phyloP scores from a whole-genome alignment of 805 yeast genomes.

The Kuraishia molischiana region DNA sequence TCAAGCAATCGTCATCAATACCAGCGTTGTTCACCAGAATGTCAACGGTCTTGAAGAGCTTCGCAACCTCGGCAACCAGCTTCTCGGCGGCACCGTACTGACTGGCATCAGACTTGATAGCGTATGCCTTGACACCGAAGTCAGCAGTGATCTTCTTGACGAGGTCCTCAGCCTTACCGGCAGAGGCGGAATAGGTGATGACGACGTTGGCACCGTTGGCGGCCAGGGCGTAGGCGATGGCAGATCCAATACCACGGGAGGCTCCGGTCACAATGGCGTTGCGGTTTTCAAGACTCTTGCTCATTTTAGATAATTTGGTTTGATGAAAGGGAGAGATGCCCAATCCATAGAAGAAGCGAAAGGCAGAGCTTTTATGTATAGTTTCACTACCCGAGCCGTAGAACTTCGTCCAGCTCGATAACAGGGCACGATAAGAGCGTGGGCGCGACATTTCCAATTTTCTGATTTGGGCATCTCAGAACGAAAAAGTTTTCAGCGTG shows the following conservation, averaged over 20 bases:
- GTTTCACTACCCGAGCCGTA: neutral
- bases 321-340: neutral
- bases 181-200: constrained; percentile 6
- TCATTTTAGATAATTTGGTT: neutral
- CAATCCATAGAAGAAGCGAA: neutral
- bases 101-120: constrained; percentile 6
- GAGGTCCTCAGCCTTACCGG: constrained; percentile 4
- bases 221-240: constrained; percentile 9
- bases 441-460: neutral
- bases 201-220: constrained; percentile 10
- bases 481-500: neutral
- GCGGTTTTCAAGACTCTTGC: constrained; percentile 1
- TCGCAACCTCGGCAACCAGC: constrained; percentile 5
- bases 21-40: constrained; percentile 13
- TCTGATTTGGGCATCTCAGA: neutral
- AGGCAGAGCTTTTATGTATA: neutral
- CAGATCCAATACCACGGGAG: constrained; percentile 11
- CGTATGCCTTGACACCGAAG: constrained; percentile 5
- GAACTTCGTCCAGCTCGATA: neutral
- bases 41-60: constrained; percentile 7
- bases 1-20: constrained; percentile 5
- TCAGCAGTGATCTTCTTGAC: constrained; percentile 2
- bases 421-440: neutral
- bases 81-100: constrained; percentile 2
- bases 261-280: constrained; percentile 11